phyloP scores from a whole-genome alignment of 75 land plant species.

The Gnetum montanum region DNA sequence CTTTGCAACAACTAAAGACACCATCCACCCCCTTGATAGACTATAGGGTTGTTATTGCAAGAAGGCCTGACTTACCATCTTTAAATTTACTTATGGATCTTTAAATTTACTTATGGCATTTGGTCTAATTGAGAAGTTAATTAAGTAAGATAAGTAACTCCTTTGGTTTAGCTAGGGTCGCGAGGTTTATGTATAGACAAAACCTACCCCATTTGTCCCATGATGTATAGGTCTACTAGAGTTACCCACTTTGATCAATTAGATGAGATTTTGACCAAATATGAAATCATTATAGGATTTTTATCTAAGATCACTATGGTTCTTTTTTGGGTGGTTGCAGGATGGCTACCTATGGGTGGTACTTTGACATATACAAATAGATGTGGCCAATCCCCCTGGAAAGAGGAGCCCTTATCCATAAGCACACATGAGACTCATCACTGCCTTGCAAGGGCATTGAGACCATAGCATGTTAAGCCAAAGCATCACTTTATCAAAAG shows the following conservation, averaged over 20 bases:
- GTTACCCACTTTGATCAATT: conserved; percentile 3
- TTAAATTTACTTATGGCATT: too few species aligned
- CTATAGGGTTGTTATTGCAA: too few species aligned
- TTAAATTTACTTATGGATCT: too few species aligned
- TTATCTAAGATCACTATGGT: conserved; percentile 4
- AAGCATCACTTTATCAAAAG: not conserved
- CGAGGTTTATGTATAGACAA: too few species aligned
- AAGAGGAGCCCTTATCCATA: not conserved
- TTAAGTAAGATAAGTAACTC: too few species aligned
- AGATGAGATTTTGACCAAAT: not conserved
- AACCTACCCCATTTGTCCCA: not conserved
- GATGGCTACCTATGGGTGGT: not conserved
- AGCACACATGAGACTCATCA: not conserved
- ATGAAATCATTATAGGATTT: not conserved
- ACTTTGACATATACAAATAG: conserved; percentile 1
- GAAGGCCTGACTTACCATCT: too few species aligned
- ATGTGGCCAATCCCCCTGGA: conserved; percentile 10
- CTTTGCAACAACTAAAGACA: too few species aligned
- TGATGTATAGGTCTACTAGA: not conserved
- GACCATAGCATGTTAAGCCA: not conserved
- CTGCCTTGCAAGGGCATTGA: not conserved
- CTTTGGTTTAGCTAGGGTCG: too few species aligned
- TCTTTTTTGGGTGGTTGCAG: not conserved
- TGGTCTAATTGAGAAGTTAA: too few species aligned
- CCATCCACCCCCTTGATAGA: too few species aligned